Percentiles rank a stretch among this genome's conserved stretches.
phyloP scores from a whole-genome alignment of 2,329 filamentous ascomycete species.

The Fusarium veterinarium region DNA sequence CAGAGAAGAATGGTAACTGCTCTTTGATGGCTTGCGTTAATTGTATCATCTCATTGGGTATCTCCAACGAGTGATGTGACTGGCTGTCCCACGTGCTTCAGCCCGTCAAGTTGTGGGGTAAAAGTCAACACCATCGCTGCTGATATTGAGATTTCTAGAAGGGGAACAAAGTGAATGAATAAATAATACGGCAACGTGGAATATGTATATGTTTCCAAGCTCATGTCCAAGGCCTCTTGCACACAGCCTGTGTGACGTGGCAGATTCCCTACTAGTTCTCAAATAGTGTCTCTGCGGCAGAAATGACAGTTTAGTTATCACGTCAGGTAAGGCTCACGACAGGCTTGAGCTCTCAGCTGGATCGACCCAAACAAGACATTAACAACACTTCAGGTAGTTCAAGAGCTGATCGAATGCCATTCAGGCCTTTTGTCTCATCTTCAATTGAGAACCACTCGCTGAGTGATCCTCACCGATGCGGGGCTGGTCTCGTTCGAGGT shows the following conservation, averaged over 20 bases:
- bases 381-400: background rate
- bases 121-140: background rate
- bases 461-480: background rate
- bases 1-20: rapidly evolving
- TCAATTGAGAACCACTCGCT: background rate
- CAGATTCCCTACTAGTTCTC: background rate
- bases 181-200: rapidly evolving
- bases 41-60: background rate
- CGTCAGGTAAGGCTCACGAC: background rate
- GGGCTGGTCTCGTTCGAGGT: background rate
- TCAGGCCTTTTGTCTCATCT: background rate
- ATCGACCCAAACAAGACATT: background rate
- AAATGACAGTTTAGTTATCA: background rate
- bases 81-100: background rate
- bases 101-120: background rate
- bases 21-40: background rate
- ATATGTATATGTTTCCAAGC: no score
- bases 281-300: background rate
- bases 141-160: background rate
- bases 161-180: background rate
- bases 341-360: background rate
- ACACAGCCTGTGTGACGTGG: background rate
- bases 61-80: background rate
- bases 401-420: background rate
- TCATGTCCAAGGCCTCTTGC: background rate